These are phyloP conservation scores for Lactarius psammicola DNA, from an alignment of 768 basidiomycete genomes.

Conservation along the genomic window DNA sequence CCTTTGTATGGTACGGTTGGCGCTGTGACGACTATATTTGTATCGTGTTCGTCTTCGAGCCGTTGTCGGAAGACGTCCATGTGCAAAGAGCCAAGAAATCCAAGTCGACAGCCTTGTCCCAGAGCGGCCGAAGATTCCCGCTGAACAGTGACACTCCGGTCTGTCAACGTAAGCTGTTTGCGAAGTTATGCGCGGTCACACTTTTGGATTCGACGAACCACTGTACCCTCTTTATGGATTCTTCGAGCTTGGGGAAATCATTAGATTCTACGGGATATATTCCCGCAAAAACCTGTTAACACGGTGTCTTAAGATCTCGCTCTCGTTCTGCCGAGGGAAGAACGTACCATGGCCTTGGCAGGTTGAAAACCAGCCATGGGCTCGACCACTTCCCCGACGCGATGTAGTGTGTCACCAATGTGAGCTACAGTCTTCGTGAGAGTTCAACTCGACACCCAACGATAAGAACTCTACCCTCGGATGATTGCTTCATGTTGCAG, in stretches of 20 bases:
- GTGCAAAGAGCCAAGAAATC: constrained; percentile 93
- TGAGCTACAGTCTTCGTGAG: constrained; percentile 54
- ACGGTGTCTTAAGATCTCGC: not conserved
- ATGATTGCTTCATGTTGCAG: constrained; percentile 97
- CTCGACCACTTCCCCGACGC: constrained; percentile 66
- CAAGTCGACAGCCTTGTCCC: constrained; percentile 92
- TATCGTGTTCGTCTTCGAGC: constrained; percentile 94
- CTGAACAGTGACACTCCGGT: constrained; percentile 86
- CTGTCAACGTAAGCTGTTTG: constrained; percentile 72
- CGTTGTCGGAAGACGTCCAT: constrained; percentile 97
- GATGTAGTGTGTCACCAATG: constrained; percentile 91
- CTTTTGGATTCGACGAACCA: constrained; percentile 18
- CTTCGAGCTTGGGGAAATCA: constrained; percentile 93
- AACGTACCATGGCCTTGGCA: constrained; percentile 84
- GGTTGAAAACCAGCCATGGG: constrained; percentile 91
- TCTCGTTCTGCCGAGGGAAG: not conserved
- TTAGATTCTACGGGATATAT: constrained; percentile 89
- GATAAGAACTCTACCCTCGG: constrained; percentile 61
- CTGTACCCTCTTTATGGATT: constrained; percentile 85
- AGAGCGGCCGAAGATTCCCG: constrained; percentile 92
- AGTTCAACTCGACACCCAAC: constrained; percentile 3
- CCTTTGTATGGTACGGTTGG: constrained; percentile 95
- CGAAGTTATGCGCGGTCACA: constrained; percentile 16
- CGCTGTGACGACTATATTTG: constrained; percentile 91
- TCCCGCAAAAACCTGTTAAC: constrained; percentile 81